Evolutionary conservation across 371 early-diverging fungal genomes (phyloP).

Genomic region (Amoeboaphelidium protococcarum): DNA sequence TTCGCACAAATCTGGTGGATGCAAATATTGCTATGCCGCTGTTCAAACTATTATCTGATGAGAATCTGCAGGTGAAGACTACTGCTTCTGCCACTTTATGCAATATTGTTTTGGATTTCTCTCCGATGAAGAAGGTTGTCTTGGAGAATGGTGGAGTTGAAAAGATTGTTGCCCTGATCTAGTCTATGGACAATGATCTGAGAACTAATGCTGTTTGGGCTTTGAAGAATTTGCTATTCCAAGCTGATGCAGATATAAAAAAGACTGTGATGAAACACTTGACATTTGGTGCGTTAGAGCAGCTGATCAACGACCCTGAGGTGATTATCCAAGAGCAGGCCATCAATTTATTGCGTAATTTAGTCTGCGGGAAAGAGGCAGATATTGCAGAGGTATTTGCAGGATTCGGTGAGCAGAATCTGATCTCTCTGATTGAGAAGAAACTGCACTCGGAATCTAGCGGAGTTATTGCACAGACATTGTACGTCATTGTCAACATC

Average conservation of each 20-base stretch:
- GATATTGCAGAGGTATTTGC: conserved; percentile 38
- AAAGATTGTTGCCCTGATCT: conserved; percentile 31
- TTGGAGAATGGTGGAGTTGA: conserved; percentile 48
- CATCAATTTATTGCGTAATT: conserved; percentile 43
- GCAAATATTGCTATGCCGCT: conserved; percentile 43
- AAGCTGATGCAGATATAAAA: conserved; percentile 36
- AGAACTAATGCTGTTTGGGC: conserved; percentile 58
- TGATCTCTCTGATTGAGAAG: conserved; percentile 33
- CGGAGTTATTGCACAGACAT: conserved; percentile 16
- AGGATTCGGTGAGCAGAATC: conserved; percentile 30
- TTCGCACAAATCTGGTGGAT: conserved; percentile 55
- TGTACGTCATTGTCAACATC: conserved; percentile 40
- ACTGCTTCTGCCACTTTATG: conserved; percentile 54
- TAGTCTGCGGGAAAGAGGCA: conserved; percentile 32
- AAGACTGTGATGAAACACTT: conserved; percentile 34
- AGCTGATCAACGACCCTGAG: conserved; percentile 31
- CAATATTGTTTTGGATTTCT: conserved; percentile 60
- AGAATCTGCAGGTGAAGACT: conserved; percentile 29
- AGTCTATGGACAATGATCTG: conserved; percentile 18
- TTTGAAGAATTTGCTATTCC: conserved; percentile 46
- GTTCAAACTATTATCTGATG: conserved; percentile 36
- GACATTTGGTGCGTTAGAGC: conserved; percentile 25
- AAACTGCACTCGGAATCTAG: conserved; percentile 16
- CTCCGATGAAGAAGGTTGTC: conserved; percentile 56
- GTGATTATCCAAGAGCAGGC: conserved; percentile 45